Base-by-base conservation (phyloP, 192 early-diverging fungal genomes). In the Glomus cerebriforme region DNA sequence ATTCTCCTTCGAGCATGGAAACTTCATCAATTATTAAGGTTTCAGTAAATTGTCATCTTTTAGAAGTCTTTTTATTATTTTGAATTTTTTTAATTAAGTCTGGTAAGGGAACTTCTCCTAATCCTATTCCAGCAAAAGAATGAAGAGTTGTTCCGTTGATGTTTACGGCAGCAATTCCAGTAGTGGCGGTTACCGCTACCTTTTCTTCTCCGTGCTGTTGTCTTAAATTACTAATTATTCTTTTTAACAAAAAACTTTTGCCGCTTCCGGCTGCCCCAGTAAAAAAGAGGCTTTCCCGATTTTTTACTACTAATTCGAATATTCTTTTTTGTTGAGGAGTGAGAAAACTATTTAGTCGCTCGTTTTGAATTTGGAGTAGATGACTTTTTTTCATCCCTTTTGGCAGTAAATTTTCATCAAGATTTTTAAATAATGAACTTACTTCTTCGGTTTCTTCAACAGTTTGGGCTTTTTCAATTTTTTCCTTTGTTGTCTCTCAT, bases 131-230 rank as follows among this genome's bases (percentile, higher is more conserved):
- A 0, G 88, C 81, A 80, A 94, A 94, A 72, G 90, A 90, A 73
- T 95, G 93, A 47, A 95, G 83, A 1, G 94, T 95, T 24, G 83
- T 88, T 8, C 94, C 94, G 63, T 88, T 86, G 65, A 95, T 90
- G 67, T 95, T 91, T 73, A 92, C 90, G 26, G 94, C 94, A 8
- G 94, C 94, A 80, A 95, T 94, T 26, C 94, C 94, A 10, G 94
- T 95, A 2, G 93, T 89, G 4, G 94, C 94, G 6, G 91, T 92
- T 4, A 92, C 86, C 3, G 88, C 88, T 0, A 93, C 82, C 17
- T 64, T 74, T 45, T 84, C 79, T 2, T 45, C 27, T 12, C 73
- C 69, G 74, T 80, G 35, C 54, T 29, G 59, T 3, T 17, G 64
- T n/a, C 47, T 64, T 27, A 86, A 75, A 54, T 60, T 84, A 27